A percentile compares a stretch with the other conserved stretches of the same genome.
Evolutionary conservation across 2,329 filamentous ascomycete genomes (phyloP).

Genomic region (Microdochium nivale): DNA sequence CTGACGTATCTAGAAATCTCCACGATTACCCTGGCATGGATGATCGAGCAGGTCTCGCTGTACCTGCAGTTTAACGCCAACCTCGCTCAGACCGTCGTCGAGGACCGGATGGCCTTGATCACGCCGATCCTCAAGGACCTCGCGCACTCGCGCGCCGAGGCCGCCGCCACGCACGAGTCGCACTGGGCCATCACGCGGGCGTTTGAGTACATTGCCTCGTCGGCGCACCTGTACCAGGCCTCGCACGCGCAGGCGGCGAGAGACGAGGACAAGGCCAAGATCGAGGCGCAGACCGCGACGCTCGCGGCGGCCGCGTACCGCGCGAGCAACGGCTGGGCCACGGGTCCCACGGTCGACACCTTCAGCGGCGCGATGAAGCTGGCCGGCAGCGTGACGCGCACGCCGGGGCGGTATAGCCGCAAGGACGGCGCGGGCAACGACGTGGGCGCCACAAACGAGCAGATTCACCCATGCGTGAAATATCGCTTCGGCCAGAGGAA

Average conservation of each 20-base stretch:
- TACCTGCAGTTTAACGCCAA: slow-evolving; percentile 5
- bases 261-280: slow-evolving; percentile 2
- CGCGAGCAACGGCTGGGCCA: slow-evolving; percentile 7
- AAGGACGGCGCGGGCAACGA: not conserved
- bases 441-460: slow-evolving; percentile 3
- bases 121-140: slow-evolving; percentile 1
- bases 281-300: not conserved
- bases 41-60: slow-evolving; percentile 7
- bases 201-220: not conserved
- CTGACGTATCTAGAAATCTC: slow-evolving; percentile 4
- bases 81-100: slow-evolving; percentile 1
- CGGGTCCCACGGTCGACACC: slow-evolving; percentile 6
- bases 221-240: not conserved
- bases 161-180: not conserved
- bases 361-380: slow-evolving; percentile 3
- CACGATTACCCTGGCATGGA: slow-evolving; percentile 8
- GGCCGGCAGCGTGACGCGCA: slow-evolving; percentile 2
- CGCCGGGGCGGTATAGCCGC: slow-evolving; percentile 4
- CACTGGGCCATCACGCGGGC: not conserved
- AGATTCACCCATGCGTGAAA: slow-evolving; percentile 6
- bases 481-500: slow-evolving; percentile 3
- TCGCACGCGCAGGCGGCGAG: not conserved
- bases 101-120: slow-evolving; percentile 5
- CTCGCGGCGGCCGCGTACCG: slow-evolving; percentile 1
- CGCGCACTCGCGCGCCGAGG: not conserved